Conservation (phyloP, 2,329 filamentous ascomycete species). For the Ophiostoma pallidulum region DNA sequence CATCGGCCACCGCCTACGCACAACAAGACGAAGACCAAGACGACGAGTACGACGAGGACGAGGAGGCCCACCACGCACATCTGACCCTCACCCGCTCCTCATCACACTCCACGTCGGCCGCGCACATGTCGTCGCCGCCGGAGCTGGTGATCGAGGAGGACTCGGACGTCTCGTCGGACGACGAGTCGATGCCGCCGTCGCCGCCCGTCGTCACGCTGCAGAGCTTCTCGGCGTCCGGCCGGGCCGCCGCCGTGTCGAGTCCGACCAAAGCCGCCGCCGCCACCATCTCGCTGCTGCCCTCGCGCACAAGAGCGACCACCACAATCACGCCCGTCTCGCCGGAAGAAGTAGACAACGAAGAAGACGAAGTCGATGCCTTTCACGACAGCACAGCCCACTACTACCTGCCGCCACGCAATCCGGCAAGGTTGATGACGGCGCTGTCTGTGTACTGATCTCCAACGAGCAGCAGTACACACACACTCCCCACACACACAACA, state of each 20-base stretch:
- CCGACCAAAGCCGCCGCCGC: neutral
- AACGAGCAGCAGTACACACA: no score
- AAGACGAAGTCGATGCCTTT: conserved; percentile 30
- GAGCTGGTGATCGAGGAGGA: conserved; percentile 54
- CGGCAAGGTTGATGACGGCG: conserved; percentile 41
- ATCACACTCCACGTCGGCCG: conserved; percentile 43
- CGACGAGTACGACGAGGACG: conserved; percentile 42
- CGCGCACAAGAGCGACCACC: no score
- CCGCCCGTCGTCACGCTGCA: conserved; percentile 50
- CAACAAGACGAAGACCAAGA: conserved; percentile 4
- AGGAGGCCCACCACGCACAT: conserved; percentile 55
- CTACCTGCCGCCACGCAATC: conserved; percentile 44
- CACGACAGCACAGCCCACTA: conserved; percentile 26
- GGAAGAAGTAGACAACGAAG: conserved; percentile 35
- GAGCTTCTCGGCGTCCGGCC: no score
- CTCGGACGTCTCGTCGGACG: conserved; percentile 53
- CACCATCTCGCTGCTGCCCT: no score
- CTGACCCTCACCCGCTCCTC: conserved; percentile 59
- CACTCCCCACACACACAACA: no score
- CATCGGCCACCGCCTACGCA: no score
- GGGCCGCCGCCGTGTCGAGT: conserved; percentile 38
- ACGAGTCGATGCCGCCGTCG: conserved; percentile 65
- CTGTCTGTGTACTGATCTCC: conserved; percentile 48
- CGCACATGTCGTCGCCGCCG: conserved; percentile 42
- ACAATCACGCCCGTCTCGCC: conserved; percentile 21